Evolutionary conservation across 2,329 filamentous ascomycete species (phyloP).

Genomic region (Epichloe scottii): DNA sequence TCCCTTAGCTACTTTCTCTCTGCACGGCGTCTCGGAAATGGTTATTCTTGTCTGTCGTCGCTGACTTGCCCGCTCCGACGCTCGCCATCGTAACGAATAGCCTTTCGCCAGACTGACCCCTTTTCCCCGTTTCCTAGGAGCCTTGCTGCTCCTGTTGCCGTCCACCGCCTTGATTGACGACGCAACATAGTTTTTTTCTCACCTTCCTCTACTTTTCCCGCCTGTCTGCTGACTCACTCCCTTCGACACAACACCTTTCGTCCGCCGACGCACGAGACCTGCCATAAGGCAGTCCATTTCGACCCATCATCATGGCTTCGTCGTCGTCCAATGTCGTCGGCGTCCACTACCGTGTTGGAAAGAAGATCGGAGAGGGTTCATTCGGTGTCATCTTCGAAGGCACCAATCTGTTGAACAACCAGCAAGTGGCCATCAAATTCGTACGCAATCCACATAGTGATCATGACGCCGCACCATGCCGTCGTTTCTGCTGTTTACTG

Average conservation of each 20-base stretch:
- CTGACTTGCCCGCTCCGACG: conserved; percentile 7
- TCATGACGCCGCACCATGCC: neutral
- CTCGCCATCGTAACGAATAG: neutral
- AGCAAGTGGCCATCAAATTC: conserved; percentile 99
- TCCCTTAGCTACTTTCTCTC: neutral
- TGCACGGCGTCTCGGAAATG: conserved; percentile 9
- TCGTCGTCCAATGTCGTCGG: conserved; percentile 95
- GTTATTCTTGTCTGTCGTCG: conserved; percentile 10
- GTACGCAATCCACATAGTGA: conserved; percentile 41
- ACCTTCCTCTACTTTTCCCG: neutral
- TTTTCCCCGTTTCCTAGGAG: conserved; percentile 4
- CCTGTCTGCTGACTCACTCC: neutral
- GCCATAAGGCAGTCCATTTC: conserved; percentile 4
- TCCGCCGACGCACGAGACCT: conserved; percentile 5
- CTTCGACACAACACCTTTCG: conserved; percentile 1
- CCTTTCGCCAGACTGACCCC: conserved; percentile 6
- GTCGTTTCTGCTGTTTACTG: neutral
- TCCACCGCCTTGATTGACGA: conserved; percentile 6
- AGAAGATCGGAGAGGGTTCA: conserved; percentile 98
- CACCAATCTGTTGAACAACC: conserved; percentile 96
- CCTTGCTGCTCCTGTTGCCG: conserved; percentile 6
- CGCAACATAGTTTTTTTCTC: conserved; percentile 2
- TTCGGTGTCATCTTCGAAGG: conserved; percentile 99
- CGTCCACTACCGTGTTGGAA: conserved; percentile 96
- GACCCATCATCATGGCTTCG: conserved; percentile 53